A percentile compares a stretch with the other conserved stretches of the same genome.
Conservation (phyloP, 768 basidiomycete species). For the Tylopilus felleus region DNA sequence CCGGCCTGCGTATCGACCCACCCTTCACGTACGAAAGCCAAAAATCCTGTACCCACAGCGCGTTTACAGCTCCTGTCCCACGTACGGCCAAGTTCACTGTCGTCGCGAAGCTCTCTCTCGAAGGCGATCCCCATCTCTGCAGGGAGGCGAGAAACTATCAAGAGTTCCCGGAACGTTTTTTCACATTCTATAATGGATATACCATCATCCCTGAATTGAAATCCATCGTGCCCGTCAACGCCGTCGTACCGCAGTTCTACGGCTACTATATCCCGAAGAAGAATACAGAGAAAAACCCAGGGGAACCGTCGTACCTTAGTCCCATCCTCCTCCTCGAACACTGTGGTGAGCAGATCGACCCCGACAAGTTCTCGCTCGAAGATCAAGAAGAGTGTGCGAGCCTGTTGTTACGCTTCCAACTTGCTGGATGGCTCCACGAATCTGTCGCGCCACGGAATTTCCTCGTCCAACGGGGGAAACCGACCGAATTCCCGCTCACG, state of each 20-base stretch:
- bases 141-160: slow-evolving; percentile 30
- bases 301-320: slow-evolving; percentile 19
- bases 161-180: slow-evolving; percentile 25
- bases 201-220: slow-evolving; percentile 27
- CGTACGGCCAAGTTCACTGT: slow-evolving; percentile 40
- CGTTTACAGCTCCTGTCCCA: background rate
- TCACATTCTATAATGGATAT: slow-evolving; percentile 26
- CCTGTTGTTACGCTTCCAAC: slow-evolving; percentile 40
- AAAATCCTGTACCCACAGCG: slow-evolving; percentile 4
- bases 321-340: slow-evolving; percentile 48
- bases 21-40: slow-evolving; percentile 10
- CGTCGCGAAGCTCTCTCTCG: slow-evolving; percentile 42
- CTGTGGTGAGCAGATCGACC: slow-evolving; percentile 38
- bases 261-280: slow-evolving; percentile 45
- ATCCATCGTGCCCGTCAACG: slow-evolving; percentile 41
- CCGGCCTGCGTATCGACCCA: slow-evolving; percentile 13
- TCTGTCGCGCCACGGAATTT: slow-evolving; percentile 44
- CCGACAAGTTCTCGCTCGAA: slow-evolving; percentile 31
- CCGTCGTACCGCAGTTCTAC: slow-evolving; percentile 62
- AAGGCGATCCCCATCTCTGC: slow-evolving; percentile 36
- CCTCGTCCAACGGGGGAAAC: slow-evolving; percentile 41
- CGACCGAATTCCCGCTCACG: slow-evolving; percentile 25
- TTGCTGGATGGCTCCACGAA: slow-evolving; percentile 36
- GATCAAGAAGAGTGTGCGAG: slow-evolving; percentile 40
- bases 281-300: background rate